Conservation (phyloP, 2,329 filamentous ascomycete genomes). For the Trichoderma sp. region DNA sequence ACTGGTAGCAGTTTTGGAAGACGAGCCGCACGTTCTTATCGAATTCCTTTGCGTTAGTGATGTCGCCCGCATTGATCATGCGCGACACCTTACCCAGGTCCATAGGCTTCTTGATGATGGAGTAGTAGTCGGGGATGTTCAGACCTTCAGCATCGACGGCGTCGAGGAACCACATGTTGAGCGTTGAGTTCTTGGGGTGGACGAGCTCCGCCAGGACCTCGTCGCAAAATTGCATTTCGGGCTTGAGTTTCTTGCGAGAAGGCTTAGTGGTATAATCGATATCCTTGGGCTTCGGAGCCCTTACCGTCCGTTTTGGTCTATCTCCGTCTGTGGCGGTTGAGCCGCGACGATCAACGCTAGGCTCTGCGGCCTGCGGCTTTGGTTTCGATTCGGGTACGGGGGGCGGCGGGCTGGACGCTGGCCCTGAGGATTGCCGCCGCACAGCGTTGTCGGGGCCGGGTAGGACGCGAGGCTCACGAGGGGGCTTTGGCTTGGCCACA, state of each 20-base stretch:
- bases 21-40: slow-evolving; percentile 80
- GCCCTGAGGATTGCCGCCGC: slow-evolving; percentile 32
- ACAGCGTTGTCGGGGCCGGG: slow-evolving; percentile 21
- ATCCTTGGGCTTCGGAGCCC: slow-evolving; percentile 86
- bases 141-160: slow-evolving; percentile 92
- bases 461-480: slow-evolving; percentile 34
- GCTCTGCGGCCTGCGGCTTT: slow-evolving; percentile 22
- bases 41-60: slow-evolving; percentile 79
- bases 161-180: slow-evolving; percentile 72
- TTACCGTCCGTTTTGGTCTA: slow-evolving; percentile 88
- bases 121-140: slow-evolving; percentile 90
- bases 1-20: slow-evolving; percentile 85
- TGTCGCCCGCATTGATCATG: slow-evolving; percentile 76
- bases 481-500: slow-evolving; percentile 39
- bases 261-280: slow-evolving; percentile 75
- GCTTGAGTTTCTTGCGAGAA: slow-evolving; percentile 83
- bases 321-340: slow-evolving; percentile 73
- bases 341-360: slow-evolving; percentile 52
- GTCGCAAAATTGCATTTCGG: slow-evolving; percentile 87
- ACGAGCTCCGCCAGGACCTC: slow-evolving; percentile 75
- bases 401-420: slow-evolving; percentile 30
- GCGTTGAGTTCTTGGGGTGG: slow-evolving; percentile 64
- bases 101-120: slow-evolving; percentile 95
- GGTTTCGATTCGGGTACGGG: slow-evolving; percentile 25
- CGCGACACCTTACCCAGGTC: slow-evolving; percentile 78